Evolutionary conservation across 352 stramenopile genomes (phyloP).

Genomic region (Globisporangium heterothallicum): DNA sequence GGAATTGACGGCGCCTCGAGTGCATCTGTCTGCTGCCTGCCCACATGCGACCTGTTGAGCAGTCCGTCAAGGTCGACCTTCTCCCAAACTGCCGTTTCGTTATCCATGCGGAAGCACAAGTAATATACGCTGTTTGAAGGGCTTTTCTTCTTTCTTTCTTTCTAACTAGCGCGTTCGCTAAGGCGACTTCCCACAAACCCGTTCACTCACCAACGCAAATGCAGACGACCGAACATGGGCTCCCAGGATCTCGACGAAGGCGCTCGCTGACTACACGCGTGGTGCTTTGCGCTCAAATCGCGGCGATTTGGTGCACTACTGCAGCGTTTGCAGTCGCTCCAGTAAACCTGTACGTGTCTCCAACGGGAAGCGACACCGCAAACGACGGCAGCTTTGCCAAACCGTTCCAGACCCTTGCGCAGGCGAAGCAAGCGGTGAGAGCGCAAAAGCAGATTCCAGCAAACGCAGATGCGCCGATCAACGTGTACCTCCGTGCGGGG

Average conservation of each 20-base stretch:
- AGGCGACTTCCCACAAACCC: no score
- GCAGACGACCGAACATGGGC: no score
- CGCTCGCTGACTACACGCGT: not conserved
- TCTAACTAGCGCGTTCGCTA: no score
- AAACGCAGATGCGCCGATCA: constrained; percentile 33
- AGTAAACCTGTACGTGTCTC: constrained; percentile 40
- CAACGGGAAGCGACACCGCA: constrained; percentile 30
- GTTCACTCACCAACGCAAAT: not conserved
- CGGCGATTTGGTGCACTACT: no score
- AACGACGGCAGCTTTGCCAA: constrained; percentile 37
- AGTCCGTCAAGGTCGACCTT: no score
- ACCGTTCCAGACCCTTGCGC: constrained; percentile 50
- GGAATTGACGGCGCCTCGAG: no score
- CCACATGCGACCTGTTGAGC: no score
- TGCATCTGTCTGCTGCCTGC: no score
- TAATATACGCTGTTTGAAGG: not conserved
- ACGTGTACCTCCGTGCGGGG: constrained; percentile 50
- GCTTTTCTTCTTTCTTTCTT: not conserved
- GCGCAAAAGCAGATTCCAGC: constrained; percentile 15
- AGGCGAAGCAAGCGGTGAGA: constrained; percentile 36
- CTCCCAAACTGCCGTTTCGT: constrained; percentile 1
- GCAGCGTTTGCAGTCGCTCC: no score
- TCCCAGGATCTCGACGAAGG: no score
- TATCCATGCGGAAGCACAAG: no score
- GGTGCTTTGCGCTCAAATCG: not conserved